Percentiles rank a stretch among this genome's conserved stretches.
These are phyloP conservation scores for Astragalus glycyphyllos DNA, from an alignment of 306 rosid genomes.

Conservation along the genomic window DNA sequence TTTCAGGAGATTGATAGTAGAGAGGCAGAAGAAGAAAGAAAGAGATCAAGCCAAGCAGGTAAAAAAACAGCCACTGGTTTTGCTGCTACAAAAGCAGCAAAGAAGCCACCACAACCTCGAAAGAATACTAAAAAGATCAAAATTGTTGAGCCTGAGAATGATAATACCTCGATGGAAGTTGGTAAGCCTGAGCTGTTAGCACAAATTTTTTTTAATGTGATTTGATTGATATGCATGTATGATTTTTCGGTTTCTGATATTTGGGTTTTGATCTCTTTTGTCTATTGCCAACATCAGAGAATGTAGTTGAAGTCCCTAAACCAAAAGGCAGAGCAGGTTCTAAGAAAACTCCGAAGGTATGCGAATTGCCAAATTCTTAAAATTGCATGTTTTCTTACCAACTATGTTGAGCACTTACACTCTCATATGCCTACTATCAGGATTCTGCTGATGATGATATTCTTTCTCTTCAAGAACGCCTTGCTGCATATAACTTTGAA, in stretches of 20 bases:
- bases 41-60: constrained; percentile 54
- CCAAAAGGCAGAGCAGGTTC: constrained; percentile 63
- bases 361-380: neutral
- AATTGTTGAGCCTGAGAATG: constrained; percentile 57
- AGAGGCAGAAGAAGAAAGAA: constrained; percentile 70
- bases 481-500: constrained; percentile 86
- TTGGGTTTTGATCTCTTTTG: constrained; percentile 11
- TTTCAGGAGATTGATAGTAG: constrained; percentile 72
- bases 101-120: constrained; percentile 73
- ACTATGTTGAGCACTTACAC: constrained; percentile 1
- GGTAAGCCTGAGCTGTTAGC: constrained; percentile 54
- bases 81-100: constrained; percentile 58
- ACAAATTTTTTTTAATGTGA: neutral
- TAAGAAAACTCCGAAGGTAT: constrained; percentile 66
- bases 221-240: neutral
- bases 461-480: constrained; percentile 83
- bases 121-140: constrained; percentile 70
- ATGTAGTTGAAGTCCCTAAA: constrained; percentile 59
- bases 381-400: neutral
- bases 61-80: constrained; percentile 35
- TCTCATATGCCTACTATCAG: constrained; percentile 44
- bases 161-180: constrained; percentile 62
- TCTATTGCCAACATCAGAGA: constrained; percentile 47
- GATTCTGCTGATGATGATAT: constrained; percentile 62
- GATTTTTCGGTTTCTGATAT: too few relatives aligned